A percentile compares a stretch with the other conserved stretches of the same genome.
phyloP scores from a whole-genome alignment of 1,139 yeast genomes.

The Pichia sp. region DNA sequence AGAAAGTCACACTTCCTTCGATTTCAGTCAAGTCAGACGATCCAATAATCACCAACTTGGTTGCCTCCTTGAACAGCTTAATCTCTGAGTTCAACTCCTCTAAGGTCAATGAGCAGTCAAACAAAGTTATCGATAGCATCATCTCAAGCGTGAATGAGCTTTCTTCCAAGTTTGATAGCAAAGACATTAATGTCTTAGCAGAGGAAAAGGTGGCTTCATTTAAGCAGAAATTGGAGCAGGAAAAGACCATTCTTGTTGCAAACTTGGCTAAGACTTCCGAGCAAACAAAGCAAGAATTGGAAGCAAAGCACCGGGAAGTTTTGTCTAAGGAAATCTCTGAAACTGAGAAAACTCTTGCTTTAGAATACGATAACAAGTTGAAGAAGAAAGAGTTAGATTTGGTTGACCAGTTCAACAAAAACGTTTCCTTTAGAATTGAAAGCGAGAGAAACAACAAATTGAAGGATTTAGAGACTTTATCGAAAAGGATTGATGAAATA shows the following conservation, averaged over 20 bases:
- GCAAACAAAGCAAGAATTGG: constrained; percentile 57
- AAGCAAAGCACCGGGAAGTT: constrained; percentile 56
- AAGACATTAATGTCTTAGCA: constrained; percentile 41
- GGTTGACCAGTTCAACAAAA: constrained; percentile 64
- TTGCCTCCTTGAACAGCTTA: constrained; percentile 34
- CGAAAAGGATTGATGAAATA: constrained; percentile 52
- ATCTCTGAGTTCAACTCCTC: constrained; percentile 38
- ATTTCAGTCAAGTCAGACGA: constrained; percentile 32
- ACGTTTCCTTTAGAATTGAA: constrained; percentile 63
- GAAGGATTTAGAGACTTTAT: constrained; percentile 59
- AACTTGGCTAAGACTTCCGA: constrained; percentile 47
- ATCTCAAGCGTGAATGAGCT: constrained; percentile 33
- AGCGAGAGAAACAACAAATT: constrained; percentile 79
- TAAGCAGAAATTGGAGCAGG: constrained; percentile 47
- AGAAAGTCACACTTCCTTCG: constrained; percentile 24
- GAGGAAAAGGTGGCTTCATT: constrained; percentile 48
- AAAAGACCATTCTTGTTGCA: constrained; percentile 49
- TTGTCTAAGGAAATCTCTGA: constrained; percentile 65
- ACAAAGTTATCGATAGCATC: constrained; percentile 39
- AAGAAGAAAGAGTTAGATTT: constrained; percentile 67
- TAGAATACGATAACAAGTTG: constrained; percentile 76
- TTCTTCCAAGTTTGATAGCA: constrained; percentile 39
- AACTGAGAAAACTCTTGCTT: constrained; percentile 60
- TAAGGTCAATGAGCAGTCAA: constrained; percentile 31
- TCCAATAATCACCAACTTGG: constrained; percentile 31